A percentile compares a stretch with the other conserved stretches of the same genome.
phyloP scores from a whole-genome alignment of 2,329 filamentous ascomycete species.

The Biscogniauxia mediterranea region DNA sequence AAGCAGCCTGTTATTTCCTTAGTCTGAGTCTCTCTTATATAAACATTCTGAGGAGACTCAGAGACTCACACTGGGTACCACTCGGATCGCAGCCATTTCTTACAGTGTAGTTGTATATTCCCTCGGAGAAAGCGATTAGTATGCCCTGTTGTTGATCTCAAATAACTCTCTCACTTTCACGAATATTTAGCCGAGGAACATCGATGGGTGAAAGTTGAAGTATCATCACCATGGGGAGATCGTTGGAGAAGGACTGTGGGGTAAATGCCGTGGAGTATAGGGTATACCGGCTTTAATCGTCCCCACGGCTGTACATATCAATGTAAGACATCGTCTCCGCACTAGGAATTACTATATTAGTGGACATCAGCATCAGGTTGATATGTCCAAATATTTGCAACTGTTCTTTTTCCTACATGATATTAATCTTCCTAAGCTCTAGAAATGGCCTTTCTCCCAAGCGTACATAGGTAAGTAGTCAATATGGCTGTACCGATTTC shows the following conservation, averaged over 20 bases:
- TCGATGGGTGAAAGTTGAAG: not conserved
- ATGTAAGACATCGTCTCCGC: not conserved
- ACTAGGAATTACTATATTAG: not conserved
- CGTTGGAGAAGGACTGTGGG: not conserved
- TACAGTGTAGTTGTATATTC: not conserved
- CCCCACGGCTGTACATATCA: not conserved
- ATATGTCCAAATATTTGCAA: no score
- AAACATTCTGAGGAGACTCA: not conserved
- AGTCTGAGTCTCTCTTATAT: conserved; percentile 2
- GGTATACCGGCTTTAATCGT: not conserved
- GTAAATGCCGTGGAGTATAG: not conserved
- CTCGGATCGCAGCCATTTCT: conserved; percentile 35
- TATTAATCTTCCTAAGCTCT: no score
- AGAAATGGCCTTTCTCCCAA: no score
- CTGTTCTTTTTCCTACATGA: no score
- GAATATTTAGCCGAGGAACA: not conserved
- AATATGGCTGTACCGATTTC: no score
- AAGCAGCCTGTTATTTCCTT: conserved; percentile 47
- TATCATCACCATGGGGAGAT: not conserved
- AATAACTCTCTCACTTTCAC: not conserved
- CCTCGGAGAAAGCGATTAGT: not conserved
- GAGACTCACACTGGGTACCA: conserved; percentile 36
- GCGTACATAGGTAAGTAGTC: no score
- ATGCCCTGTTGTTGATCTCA: not conserved
- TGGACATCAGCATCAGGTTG: no score